Percentiles rank a stretch among this genome's conserved stretches.
These are phyloP conservation scores for Ilex paraguariensis DNA, from an alignment of 305 asterid species.

Conservation along the genomic window DNA sequence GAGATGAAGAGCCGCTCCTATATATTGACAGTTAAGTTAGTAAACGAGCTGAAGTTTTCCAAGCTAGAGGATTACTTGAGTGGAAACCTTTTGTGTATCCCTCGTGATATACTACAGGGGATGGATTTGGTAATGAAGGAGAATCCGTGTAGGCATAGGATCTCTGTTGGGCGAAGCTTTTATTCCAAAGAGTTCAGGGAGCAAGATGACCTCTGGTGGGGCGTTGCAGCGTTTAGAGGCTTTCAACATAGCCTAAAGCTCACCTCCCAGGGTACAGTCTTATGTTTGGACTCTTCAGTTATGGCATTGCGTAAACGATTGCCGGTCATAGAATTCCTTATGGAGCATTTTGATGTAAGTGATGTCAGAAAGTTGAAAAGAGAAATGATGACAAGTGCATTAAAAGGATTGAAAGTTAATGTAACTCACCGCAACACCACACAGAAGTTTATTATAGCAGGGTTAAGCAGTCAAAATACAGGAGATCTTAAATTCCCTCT, in stretches of 20 bases:
- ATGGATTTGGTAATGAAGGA: conserved; percentile 71
- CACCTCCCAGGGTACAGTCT: conserved; percentile 55
- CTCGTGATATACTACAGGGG: conserved; percentile 63
- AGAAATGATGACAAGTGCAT: conserved; percentile 18
- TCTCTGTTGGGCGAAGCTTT: conserved; percentile 37
- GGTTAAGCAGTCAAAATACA: not conserved
- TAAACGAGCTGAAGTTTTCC: conserved; percentile 35
- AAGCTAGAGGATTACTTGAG: conserved; percentile 49
- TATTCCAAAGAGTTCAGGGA: conserved; percentile 27
- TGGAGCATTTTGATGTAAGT: conserved; percentile 26
- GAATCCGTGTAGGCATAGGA: conserved; percentile 44
- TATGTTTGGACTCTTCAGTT: conserved; percentile 52
- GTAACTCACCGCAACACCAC: conserved; percentile 34
- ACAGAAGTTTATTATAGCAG: conserved; percentile 9
- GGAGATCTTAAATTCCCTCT: conserved; percentile 5
- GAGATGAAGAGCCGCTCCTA: conserved; percentile 25
- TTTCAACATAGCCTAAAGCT: conserved; percentile 53
- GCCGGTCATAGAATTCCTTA: conserved; percentile 45
- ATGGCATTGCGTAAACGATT: conserved; percentile 50
- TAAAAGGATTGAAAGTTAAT: conserved; percentile 44
- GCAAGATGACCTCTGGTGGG: conserved; percentile 39
- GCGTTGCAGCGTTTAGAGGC: conserved; percentile 54
- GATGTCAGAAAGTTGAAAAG: conserved; percentile 12
- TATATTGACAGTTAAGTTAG: conserved; percentile 34
- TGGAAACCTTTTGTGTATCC: conserved; percentile 29